phyloP scores from a whole-genome alignment of 2,329 filamentous ascomycete genomes.

The Trichothecium roseum region DNA sequence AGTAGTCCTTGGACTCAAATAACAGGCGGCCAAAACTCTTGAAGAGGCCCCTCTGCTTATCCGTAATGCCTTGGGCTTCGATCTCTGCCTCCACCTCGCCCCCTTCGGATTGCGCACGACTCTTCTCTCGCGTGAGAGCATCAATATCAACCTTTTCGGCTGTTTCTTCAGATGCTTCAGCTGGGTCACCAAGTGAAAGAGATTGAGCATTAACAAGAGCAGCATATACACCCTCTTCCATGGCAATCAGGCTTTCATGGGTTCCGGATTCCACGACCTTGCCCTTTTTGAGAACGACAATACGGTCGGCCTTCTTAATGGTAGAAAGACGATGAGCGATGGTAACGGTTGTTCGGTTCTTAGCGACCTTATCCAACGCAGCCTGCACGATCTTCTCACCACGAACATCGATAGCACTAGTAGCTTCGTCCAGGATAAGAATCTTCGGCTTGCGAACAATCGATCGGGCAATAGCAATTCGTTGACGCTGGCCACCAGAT shows the following conservation, averaged over 20 bases:
- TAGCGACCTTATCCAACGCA: slow-evolving; percentile 49
- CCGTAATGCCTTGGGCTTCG: slow-evolving; percentile 11
- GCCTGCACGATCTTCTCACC: slow-evolving; percentile 53
- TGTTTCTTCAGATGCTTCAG: slow-evolving; percentile 22
- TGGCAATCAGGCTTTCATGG: slow-evolving; percentile 58
- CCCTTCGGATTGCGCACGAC: slow-evolving; percentile 25
- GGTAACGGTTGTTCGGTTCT: slow-evolving; percentile 58
- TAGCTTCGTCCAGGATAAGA: slow-evolving; percentile 69
- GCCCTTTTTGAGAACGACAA: slow-evolving; percentile 66
- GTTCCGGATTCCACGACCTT: slow-evolving; percentile 63
- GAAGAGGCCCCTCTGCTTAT: slow-evolving; percentile 31
- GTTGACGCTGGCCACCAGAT: slow-evolving; percentile 78
- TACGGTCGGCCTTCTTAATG: slow-evolving; percentile 67
- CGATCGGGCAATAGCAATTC: slow-evolving; percentile 66
- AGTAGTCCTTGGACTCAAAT: slow-evolving; percentile 41
- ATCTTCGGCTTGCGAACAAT: slow-evolving; percentile 64
- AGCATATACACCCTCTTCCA: slow-evolving; percentile 53
- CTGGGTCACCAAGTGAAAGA: slow-evolving; percentile 40
- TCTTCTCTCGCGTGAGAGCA: slow-evolving; percentile 33
- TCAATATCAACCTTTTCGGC: slow-evolving; percentile 28
- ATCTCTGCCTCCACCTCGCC: slow-evolving; percentile 14
- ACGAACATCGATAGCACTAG: slow-evolving; percentile 50
- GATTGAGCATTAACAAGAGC: slow-evolving; percentile 56
- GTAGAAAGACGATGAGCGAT: slow-evolving; percentile 69
- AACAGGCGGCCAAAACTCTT: slow-evolving; percentile 46